Conservation (phyloP, 2,329 filamentous ascomycete genomes). For the Phialocephala sp. region DNA sequence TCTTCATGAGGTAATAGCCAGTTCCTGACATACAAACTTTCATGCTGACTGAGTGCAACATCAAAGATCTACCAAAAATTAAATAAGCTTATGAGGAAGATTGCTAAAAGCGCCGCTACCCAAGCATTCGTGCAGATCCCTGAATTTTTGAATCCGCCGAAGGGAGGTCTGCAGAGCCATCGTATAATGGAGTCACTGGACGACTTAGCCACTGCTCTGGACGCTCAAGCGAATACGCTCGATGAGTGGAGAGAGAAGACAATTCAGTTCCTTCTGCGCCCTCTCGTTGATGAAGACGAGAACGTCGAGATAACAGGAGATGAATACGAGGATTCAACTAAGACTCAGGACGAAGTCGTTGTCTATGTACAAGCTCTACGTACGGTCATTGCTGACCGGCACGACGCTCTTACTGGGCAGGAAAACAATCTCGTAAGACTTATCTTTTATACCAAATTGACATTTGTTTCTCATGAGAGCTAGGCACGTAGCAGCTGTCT, state of each 20-base stretch:
- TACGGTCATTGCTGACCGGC: slow-evolving; percentile 78
- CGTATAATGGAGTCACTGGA: slow-evolving; percentile 70
- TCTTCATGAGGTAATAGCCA: slow-evolving; percentile 56
- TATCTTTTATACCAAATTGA: too few species aligned
- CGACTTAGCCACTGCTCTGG: slow-evolving; percentile 67
- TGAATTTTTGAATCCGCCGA: slow-evolving; percentile 58
- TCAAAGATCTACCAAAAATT: slow-evolving; percentile 55
- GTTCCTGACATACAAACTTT: not conserved
- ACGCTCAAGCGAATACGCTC: slow-evolving; percentile 73
- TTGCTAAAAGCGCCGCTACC: slow-evolving; percentile 58
- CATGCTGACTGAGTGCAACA: slow-evolving; percentile 29
- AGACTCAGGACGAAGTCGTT: slow-evolving; percentile 86
- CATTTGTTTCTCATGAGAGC: too few species aligned
- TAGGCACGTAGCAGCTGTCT: too few species aligned
- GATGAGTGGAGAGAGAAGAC: slow-evolving; percentile 78
- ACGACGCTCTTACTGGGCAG: slow-evolving; percentile 72
- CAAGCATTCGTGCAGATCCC: slow-evolving; percentile 68
- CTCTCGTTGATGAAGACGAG: slow-evolving; percentile 83
- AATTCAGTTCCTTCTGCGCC: slow-evolving; percentile 71
- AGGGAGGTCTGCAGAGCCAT: slow-evolving; percentile 75
- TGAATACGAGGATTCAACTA: slow-evolving; percentile 87
- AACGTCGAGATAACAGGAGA: slow-evolving; percentile 80
- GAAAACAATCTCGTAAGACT: too few species aligned
- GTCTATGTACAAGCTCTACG: slow-evolving; percentile 83
- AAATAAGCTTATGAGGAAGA: slow-evolving; percentile 65